Conservation (phyloP, 805 yeast species). For the Candida germanica region DNA sequence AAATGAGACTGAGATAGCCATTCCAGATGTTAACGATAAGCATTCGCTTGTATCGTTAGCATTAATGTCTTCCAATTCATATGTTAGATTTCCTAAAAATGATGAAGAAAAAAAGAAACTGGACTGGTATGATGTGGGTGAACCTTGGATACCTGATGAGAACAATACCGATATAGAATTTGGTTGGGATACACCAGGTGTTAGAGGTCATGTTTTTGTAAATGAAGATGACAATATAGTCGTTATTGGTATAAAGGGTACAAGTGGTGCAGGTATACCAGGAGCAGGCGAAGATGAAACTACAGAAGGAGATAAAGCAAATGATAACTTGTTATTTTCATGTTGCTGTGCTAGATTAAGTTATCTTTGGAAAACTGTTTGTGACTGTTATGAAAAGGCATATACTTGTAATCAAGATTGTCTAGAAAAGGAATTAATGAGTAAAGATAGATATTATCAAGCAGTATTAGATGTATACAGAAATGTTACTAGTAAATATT, state of each 20-base stretch:
- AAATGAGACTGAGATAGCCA: conserved; percentile 43
- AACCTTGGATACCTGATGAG: conserved; percentile 51
- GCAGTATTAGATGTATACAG: conserved; percentile 75
- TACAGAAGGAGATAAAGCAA: conserved; percentile 71
- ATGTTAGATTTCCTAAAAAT: conserved; percentile 68
- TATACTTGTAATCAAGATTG: conserved; percentile 89
- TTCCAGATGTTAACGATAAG: conserved; percentile 76
- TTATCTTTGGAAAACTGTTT: conserved; percentile 90
- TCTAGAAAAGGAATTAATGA: conserved; percentile 68
- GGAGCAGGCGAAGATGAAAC: conserved; percentile 61
- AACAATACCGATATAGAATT: conserved; percentile 52
- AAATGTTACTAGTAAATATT: conserved; percentile 65
- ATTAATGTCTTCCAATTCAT: conserved; percentile 85
- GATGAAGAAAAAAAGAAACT: conserved; percentile 48
- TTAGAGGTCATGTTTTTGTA: conserved; percentile 88
- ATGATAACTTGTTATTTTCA: conserved; percentile 85
- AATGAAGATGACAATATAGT: conserved; percentile 55
- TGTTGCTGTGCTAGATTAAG: conserved; percentile 96
- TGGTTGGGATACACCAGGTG: conserved; percentile 86
- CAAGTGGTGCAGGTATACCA: conserved; percentile 71
- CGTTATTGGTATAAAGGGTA: conserved; percentile 84
- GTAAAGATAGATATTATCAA: conserved; percentile 78
- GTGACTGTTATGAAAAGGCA: conserved; percentile 84
- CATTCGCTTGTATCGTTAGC: conserved; percentile 76
- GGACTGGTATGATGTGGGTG: conserved; percentile 81